Base-by-base conservation (phyloP, 2,329 filamentous ascomycete genomes). In the Exophiala viscosa region DNA sequence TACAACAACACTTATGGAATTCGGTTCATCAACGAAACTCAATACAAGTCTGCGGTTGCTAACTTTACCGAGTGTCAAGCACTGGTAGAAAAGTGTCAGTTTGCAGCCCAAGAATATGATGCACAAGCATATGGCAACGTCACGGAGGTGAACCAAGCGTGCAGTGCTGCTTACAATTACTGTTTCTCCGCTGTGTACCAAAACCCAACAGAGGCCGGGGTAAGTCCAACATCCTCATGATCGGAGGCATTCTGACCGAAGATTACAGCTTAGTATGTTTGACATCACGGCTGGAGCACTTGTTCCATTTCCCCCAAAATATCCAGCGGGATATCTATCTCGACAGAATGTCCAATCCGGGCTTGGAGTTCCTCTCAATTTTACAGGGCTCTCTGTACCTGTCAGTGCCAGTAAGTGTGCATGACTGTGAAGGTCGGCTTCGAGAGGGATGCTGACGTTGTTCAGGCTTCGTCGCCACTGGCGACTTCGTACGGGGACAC, bases 301-400 rank as follows among this genome's bases (percentile, higher is more conserved):
- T 1, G 73, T 76, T 46, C 70, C 75, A 2, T 78, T 76, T 35
- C 76, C 76, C 0, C 63, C 69, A 0, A 67, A 70, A 13, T 78
- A 75, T 64, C 49, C 45, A 7, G 55, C 46, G 9, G 79, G 78
- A 1, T 86, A 75, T 65, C 71, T 86, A 33, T 82, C 78, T 60
- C 75, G 81, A 57, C 70, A 74, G 5, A 75, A 77, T 61, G 79
- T 84, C 0, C 81, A 84, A 60, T 65, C 67, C 2, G 79, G 78
- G 0, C 73, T 86, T 1, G 83, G 83, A 4, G 77, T 82, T 0
- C 79, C 80, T 0, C 66, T 84, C 14, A 85, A 85, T 65, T 84
- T 76, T 69, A 79, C 80, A 1, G 63, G 69, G 10, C 67, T 69
- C 1, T 72, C 70, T 7, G 49, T 59, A 2, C 70, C 3, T 76